Base-by-base conservation (phyloP, 208 protist species). In the Trypanosoma theileri region DNA sequence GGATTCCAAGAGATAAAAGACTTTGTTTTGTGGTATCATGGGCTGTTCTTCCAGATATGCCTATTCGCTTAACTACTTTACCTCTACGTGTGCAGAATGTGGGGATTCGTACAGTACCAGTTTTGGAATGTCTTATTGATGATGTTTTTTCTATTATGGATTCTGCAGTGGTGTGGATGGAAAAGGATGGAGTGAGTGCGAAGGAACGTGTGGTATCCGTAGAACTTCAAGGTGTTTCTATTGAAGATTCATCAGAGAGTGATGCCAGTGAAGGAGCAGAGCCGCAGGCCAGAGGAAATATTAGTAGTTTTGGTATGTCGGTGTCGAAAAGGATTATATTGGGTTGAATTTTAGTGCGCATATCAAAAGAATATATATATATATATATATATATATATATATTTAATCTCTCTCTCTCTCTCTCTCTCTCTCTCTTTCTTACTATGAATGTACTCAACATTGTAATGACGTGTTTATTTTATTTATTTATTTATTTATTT, bases 121-220 rank as follows among this genome's bases (percentile, higher is more conserved):
- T 92, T 51, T 53, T 89, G 59, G 86, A 92, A 73, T 89, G 82
- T 35, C 58, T 89, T 14, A 67, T 92, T 14, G 64, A 84, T 40
- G 72, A 84, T 53, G 77, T 85, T n/a, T 59, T 89, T 24, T 89
- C 80, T 59, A 78, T 92, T 22, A 26, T 89, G 53, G 82, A 75
- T 14, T 58, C 51, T 22, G 66, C 75, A 28, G 59, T 58, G 7
- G 55, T 83, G 19, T 31, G 6, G 12, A 55, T 60, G 21, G 57
- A 65, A 21, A 62, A 58, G 6, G 22, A 26, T 14, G 51, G 11
- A 19, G 14, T 11, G 2, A 57, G 4, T 40, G 4, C 8, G 3
- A 17, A 9, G 1, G 62, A 48, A 69, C 42, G 22, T 56, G 44
- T 31, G 12, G 14, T 51, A 16, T 68, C 59, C 0, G 73, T 86